Evolutionary conservation across 1,139 yeast genomes (phyloP).

Genomic region (Pichia sp.): DNA sequence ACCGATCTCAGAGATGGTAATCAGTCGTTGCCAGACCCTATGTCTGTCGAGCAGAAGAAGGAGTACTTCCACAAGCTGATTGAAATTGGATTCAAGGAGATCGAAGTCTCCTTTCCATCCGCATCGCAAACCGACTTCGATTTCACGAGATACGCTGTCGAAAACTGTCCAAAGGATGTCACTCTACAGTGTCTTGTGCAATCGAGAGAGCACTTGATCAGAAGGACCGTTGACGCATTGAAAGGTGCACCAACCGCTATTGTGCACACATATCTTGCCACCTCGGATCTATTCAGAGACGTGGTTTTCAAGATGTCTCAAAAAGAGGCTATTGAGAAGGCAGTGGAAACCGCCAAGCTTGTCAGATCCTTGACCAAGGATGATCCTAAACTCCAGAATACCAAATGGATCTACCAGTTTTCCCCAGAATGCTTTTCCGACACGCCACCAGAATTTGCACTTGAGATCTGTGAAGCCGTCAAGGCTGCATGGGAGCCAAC

Average conservation of each 20-base stretch:
- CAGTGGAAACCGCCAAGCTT: slow-evolving; percentile 76
- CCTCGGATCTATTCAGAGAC: slow-evolving; percentile 86
- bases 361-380: slow-evolving; percentile 86
- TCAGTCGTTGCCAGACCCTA: slow-evolving; percentile 96
- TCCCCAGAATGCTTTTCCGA: slow-evolving; percentile 95
- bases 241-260: slow-evolving; percentile 89
- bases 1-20: slow-evolving; percentile 97
- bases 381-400: slow-evolving; percentile 65
- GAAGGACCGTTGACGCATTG: slow-evolving; percentile 83
- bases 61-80: slow-evolving; percentile 82
- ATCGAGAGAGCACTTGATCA: slow-evolving; percentile 84
- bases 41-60: slow-evolving; percentile 87
- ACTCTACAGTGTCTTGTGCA: slow-evolving; percentile 88
- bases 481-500: slow-evolving; percentile 91
- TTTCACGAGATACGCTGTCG: slow-evolving; percentile 89
- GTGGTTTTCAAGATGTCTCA: slow-evolving; percentile 85
- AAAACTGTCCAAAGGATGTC: slow-evolving; percentile 88
- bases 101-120: slow-evolving; percentile 93
- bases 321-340: slow-evolving; percentile 74
- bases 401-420: slow-evolving; percentile 87
- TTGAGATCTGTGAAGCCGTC: slow-evolving; percentile 92
- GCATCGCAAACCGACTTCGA: slow-evolving; percentile 96
- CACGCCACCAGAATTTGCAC: slow-evolving; percentile 77
- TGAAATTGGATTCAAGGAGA: slow-evolving; percentile 91
- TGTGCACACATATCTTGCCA: slow-evolving; percentile 86